Conservation (phyloP, 306 rosid species). For the Coriaria nepalensis region DNA sequence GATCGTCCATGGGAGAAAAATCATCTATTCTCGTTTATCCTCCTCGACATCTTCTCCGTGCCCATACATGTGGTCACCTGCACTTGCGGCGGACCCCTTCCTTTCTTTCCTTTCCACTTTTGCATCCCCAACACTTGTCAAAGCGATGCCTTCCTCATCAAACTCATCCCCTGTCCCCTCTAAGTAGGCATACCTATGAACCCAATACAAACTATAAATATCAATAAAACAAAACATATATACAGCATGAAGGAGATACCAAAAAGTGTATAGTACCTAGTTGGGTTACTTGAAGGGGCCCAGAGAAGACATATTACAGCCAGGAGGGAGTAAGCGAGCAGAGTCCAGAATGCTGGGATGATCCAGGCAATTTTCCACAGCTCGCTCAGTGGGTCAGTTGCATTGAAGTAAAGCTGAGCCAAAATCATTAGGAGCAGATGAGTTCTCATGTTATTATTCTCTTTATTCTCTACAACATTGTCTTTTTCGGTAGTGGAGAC, state of each 20-base stretch:
- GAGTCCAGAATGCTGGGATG: conserved; percentile 81
- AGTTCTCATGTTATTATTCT: conserved; percentile 8
- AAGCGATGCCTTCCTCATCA: conserved; percentile 81
- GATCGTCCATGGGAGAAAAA: conserved; percentile 1
- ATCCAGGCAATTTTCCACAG: conserved; percentile 94
- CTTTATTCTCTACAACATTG: too few relatives aligned
- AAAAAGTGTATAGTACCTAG: conserved; percentile 40
- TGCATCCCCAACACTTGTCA: conserved; percentile 51
- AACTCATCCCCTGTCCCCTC: conserved; percentile 74
- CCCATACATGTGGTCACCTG: conserved; percentile 32
- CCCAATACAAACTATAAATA: conserved; percentile 5
- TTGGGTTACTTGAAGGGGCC: conserved; percentile 92
- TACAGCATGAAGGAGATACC: not conserved
- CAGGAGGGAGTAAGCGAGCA: conserved; percentile 65
- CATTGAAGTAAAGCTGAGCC: conserved; percentile 81
- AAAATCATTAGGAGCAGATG: conserved; percentile 12
- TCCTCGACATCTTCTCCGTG: conserved; percentile 67
- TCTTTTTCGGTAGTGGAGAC: too few relatives aligned
- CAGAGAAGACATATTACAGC: conserved; percentile 67
- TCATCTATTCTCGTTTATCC: conserved; percentile 67
- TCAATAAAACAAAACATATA: conserved; percentile 1
- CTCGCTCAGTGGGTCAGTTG: conserved; percentile 82
- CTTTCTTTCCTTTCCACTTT: conserved; percentile 40
- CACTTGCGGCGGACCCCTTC: conserved; percentile 25
- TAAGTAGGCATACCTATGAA: conserved; percentile 63